These are phyloP conservation scores for Neurospora sp. DNA, from an alignment of 495 filamentous ascomycete genomes.

Conservation along the genomic window DNA sequence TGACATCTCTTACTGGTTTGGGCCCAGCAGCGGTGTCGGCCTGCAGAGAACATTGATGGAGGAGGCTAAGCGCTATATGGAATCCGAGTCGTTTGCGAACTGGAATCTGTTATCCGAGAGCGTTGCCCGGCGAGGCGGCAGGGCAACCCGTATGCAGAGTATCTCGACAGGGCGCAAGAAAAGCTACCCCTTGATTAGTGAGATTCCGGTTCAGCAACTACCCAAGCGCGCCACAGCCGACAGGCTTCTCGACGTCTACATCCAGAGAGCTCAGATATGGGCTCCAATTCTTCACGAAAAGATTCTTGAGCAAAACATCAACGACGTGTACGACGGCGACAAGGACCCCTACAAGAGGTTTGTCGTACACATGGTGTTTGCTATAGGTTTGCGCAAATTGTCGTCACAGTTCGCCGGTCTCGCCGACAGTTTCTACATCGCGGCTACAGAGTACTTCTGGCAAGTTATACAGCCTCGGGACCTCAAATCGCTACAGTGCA, in stretches of 20 bases:
- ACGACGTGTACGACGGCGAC: constrained; percentile 68
- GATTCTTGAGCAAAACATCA: constrained; percentile 60
- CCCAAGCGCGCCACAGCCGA: constrained; percentile 59
- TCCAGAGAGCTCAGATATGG: constrained; percentile 75
- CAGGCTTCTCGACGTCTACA: constrained; percentile 66
- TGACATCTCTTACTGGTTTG: constrained; percentile 74
- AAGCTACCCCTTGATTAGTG: constrained; percentile 69
- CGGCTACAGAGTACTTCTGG: constrained; percentile 73
- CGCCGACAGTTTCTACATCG: constrained; percentile 85
- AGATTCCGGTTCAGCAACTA: constrained; percentile 55
- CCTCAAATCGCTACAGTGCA: constrained; percentile 79
- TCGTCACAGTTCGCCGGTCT: constrained; percentile 68
- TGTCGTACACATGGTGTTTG: constrained; percentile 75
- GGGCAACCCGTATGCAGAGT: constrained; percentile 26
- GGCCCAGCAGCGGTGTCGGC: constrained; percentile 85
- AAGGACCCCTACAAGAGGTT: constrained; percentile 76
- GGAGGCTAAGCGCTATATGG: constrained; percentile 78
- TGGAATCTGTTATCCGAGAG: constrained; percentile 68
- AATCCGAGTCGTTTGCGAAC: constrained; percentile 65
- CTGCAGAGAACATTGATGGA: constrained; percentile 93
- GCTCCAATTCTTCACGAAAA: constrained; percentile 79
- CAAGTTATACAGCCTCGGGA: constrained; percentile 69
- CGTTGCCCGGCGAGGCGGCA: constrained; percentile 17
- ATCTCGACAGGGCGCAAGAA: constrained; percentile 29
- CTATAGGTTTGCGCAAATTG: constrained; percentile 84